phyloP scores from a whole-genome alignment of 73 alveolate species.

The Blepharisma stoltei region DNA sequence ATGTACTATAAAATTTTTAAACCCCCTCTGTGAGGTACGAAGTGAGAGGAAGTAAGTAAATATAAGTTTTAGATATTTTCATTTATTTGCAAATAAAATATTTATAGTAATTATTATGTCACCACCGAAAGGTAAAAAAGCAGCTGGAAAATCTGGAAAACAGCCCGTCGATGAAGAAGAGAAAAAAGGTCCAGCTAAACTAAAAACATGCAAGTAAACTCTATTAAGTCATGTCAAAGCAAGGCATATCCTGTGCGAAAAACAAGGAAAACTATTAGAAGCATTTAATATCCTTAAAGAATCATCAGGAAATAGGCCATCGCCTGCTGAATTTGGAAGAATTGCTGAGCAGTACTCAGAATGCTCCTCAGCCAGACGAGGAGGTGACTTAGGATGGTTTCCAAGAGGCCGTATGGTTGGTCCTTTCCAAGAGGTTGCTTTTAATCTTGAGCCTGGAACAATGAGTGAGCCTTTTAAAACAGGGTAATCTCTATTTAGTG shows the following conservation, averaged over 20 bases:
- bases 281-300: constrained; percentile 45
- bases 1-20: too few species aligned
- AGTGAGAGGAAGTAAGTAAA: too few species aligned
- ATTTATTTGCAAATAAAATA: too few species aligned
- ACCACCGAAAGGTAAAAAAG: constrained; percentile 6
- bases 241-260: constrained; percentile 60
- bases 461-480: constrained; percentile 55
- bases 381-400: constrained; percentile 95
- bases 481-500: constrained; percentile 3
- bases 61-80: too few species aligned
- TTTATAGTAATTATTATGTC: too few species aligned
- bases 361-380: constrained; percentile 84
- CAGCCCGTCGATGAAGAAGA: constrained; percentile 19
- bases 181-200: constrained; percentile 17
- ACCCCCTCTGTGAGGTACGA: too few species aligned
- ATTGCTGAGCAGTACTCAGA: constrained; percentile 80
- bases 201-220: constrained; percentile 25
- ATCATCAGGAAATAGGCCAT: constrained; percentile 55
- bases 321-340: constrained; percentile 65
- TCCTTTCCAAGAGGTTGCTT: constrained; percentile 90
- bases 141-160: neutral
- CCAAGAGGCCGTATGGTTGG: constrained; percentile 90
- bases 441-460: constrained; percentile 79
- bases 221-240: constrained; percentile 56
- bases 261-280: constrained; percentile 54